phyloP scores from a whole-genome alignment of 768 basidiomycete species.

The Suillus plorans region DNA sequence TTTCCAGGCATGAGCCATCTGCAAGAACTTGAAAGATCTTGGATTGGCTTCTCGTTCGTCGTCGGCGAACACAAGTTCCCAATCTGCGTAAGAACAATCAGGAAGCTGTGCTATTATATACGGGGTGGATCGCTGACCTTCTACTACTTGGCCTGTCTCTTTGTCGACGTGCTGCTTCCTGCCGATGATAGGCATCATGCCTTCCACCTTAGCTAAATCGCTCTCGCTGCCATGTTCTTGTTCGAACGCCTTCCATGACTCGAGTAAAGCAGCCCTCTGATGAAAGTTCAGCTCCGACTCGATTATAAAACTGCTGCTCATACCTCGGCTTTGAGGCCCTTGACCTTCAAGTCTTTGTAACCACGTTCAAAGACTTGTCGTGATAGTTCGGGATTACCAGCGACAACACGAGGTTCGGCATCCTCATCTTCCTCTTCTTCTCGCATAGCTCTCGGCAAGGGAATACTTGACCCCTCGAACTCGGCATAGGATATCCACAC shows the following conservation, averaged over 20 bases:
- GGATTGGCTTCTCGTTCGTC: slow-evolving; percentile 94
- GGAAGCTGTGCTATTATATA: neutral
- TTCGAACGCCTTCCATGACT: slow-evolving; percentile 96
- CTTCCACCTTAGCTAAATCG: slow-evolving; percentile 80
- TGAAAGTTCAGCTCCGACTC: slow-evolving; percentile 2
- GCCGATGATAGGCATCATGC: slow-evolving; percentile 90
- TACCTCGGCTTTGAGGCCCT: slow-evolving; percentile 87
- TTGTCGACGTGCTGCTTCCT: slow-evolving; percentile 82
- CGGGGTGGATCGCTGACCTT: slow-evolving; percentile 52
- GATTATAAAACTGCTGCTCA: slow-evolving; percentile 15
- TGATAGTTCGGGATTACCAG: slow-evolving; percentile 70
- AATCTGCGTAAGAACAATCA: slow-evolving; percentile 52
- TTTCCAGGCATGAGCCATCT: slow-evolving; percentile 94
- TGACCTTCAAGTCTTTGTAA: slow-evolving; percentile 82
- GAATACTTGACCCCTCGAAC: slow-evolving; percentile 83
- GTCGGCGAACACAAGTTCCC: slow-evolving; percentile 94
- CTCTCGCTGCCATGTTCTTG: slow-evolving; percentile 70
- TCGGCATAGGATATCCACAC: slow-evolving; percentile 96
- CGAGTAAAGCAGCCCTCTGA: slow-evolving; percentile 87
- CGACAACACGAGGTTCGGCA: slow-evolving; percentile 52
- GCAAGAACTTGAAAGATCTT: slow-evolving; percentile 91
- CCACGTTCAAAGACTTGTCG: slow-evolving; percentile 82
- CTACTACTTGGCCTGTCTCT: slow-evolving; percentile 82
- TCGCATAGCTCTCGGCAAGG: slow-evolving; percentile 58
- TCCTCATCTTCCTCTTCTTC: slow-evolving; percentile 67